Evolutionary conservation across 345 rosid species (phyloP), one percentile per base, ranked within the genome.

Genomic region (Aethionema arabicum): DNA sequence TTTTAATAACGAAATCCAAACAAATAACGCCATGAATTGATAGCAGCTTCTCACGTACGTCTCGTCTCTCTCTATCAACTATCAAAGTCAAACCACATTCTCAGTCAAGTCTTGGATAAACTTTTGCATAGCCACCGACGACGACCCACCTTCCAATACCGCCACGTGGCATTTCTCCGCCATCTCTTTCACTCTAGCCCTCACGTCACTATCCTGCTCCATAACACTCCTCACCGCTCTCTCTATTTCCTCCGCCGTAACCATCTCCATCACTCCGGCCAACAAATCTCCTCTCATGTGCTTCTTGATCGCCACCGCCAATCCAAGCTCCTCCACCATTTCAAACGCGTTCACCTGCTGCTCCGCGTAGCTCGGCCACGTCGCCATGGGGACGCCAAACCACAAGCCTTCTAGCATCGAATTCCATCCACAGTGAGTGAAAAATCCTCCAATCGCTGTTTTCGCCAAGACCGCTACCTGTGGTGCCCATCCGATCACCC

Each of bases 351-450:
- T 86, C 11, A 78, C 27, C 32, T 75, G 87, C 37, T 86, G 95
- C 67, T 86, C 86, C 0, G 70, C 72, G 52, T 61, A 66, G 4
- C 70, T 68, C 8, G 90, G 90, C 85, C 85, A 79, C 0, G 86
- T 66, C 10, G 80, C 82, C 11, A 77, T 59, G 4, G 83, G 86
- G 11, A 84, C 85, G 5, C 81, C 83, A 8, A 73, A 77, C 86
- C 86, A 80, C 36, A 82, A 9, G 55, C 85, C 73, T 74, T 86
- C 90, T 2, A 84, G 56, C 0, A 56, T 61, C 1, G 95, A 86
- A 66, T 86, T 86, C 90, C 95, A 85, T 0, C 89, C 95, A 6
- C 88, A 82, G 53, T 86, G 87, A 4, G 90, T 65, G 1, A 83
- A 83, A 6, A 85, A 83, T 0, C 84, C 78, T 3, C 82, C 88